A percentile compares a stretch with the other conserved stretches of the same genome.
These are phyloP conservation scores for Vickermania ingenoplastis DNA, from an alignment of 208 protist genomes.

Conservation along the genomic window DNA sequence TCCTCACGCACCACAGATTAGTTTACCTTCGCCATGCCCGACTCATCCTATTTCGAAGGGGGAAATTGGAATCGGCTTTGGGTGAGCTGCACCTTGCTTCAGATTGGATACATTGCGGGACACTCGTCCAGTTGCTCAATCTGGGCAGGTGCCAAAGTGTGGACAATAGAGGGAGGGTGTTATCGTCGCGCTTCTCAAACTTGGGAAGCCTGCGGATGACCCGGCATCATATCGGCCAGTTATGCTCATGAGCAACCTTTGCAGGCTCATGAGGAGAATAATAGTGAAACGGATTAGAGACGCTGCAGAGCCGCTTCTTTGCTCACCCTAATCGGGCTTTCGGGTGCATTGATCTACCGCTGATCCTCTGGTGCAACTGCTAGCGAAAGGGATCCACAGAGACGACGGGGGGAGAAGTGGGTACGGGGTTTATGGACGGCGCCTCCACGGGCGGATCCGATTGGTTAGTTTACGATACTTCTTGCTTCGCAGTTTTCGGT, in stretches of 20 bases:
- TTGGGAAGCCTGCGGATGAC: constrained; percentile 9
- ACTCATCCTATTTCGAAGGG: constrained; percentile 4
- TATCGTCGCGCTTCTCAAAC: constrained; percentile 14
- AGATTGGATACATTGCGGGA: constrained; percentile 8
- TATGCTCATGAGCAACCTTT: constrained; percentile 12
- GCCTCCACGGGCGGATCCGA: constrained; percentile 15
- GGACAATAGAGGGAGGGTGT: neutral
- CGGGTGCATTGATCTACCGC: constrained; percentile 9
- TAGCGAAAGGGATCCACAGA: neutral
- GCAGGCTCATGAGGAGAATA: constrained; percentile 18
- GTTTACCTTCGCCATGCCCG: neutral
- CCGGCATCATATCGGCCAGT: constrained; percentile 14
- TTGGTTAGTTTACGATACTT: too few relatives aligned
- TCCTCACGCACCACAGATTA: neutral
- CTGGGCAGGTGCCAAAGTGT: neutral
- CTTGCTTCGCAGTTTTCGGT: too few relatives aligned
- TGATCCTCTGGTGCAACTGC: constrained; percentile 12
- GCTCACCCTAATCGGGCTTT: constrained; percentile 13
- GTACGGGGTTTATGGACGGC: constrained; percentile 21
- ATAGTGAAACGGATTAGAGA: constrained; percentile 12
- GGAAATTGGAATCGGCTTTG: constrained; percentile 4
- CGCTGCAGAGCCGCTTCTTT: constrained; percentile 5
- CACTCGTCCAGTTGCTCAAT: constrained; percentile 5
- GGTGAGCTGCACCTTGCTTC: constrained; percentile 6
- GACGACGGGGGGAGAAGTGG: constrained; percentile 2